phyloP scores from a whole-genome alignment of 2,329 filamentous ascomycete genomes.

The Periglandula ipomoeae region DNA sequence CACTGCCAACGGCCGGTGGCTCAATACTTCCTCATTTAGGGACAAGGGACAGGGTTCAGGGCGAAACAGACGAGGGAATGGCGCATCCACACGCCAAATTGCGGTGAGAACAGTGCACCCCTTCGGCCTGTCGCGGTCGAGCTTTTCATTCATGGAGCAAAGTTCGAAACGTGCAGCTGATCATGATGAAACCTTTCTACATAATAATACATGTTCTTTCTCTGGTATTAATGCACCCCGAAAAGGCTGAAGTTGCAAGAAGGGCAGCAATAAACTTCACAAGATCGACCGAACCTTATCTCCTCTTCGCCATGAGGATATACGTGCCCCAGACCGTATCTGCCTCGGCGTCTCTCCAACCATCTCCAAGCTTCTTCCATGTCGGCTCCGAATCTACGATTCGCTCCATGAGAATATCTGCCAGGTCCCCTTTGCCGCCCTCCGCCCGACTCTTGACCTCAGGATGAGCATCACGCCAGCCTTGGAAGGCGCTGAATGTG shows the following conservation, averaged over 20 bases:
- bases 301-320: constrained; percentile 45
- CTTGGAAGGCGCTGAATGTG: constrained; percentile 51
- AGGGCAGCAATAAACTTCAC: too few species aligned
- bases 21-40: neutral
- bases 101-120: neutral
- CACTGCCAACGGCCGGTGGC: neutral
- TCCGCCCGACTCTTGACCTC: constrained; percentile 37
- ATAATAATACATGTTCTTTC: neutral
- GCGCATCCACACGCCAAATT: neutral
- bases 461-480: constrained; percentile 48
- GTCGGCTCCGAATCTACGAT: constrained; percentile 44
- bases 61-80: constrained; percentile 11
- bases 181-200: too few species aligned
- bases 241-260: too few species aligned
- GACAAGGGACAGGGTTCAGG: neutral
- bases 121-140: too few species aligned
- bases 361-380: constrained; percentile 38
- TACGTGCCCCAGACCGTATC: constrained; percentile 54
- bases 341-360: constrained; percentile 45
- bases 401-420: constrained; percentile 53
- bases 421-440: constrained; percentile 50
- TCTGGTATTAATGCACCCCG: too few species aligned
- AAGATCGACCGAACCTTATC: constrained; percentile 5
- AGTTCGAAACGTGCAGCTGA: too few species aligned
- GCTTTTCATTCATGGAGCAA: too few species aligned